Evolutionary conservation across 2,329 filamentous ascomycete species (phyloP), one percentile per base, ranked within the genome.

Genomic region (Stachybotrys elegans): DNA sequence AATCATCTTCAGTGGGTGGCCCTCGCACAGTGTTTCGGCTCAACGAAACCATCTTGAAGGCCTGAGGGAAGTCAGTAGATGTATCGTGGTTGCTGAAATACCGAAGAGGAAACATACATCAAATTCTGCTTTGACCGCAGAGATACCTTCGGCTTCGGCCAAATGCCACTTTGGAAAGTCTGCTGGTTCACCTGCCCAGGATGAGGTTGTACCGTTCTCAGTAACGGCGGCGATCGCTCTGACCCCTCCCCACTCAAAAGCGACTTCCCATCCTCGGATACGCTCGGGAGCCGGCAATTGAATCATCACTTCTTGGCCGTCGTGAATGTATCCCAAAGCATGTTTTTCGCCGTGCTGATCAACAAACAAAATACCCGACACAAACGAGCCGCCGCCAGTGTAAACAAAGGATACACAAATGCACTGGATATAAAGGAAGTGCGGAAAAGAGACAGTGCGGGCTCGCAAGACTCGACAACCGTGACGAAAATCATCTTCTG

Each of bases 51-150:
- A 54, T 29, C 17, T 51, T 53, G 3, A 51, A 20, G 2, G 39
- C 49, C 51, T 54, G 12, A n/a, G 4, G 14, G 2, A 14, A 21
- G 13, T 42, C 13, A 44, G 42, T 4, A 22, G 5, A 39, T 3
- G 23, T 38, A n/a, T n/a, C n/a, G n/a, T n/a, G n/a, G n/a, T n/a
- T n/a, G n/a, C 11, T 14, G 6, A 9, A 31, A 16, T 5, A 14
- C 7, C 13, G 16, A 22, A 25, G 22, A 14, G 32, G 11, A 27
- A 38, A 43, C 43, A 17, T 4, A 49, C 48, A 37, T 52, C 50
- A 19, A 52, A 49, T 20, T 51, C 48, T 29, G 43, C 50, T 19
- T 44, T 43, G n/a, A 51, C 27, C 16, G 44, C 42, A 36, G 25
- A 38, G 31, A 52, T 27, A 4, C 38, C 41, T 23, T 42, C 17